phyloP scores from a whole-genome alignment of 306 rosid species.

The Rosa chinensis region DNA sequence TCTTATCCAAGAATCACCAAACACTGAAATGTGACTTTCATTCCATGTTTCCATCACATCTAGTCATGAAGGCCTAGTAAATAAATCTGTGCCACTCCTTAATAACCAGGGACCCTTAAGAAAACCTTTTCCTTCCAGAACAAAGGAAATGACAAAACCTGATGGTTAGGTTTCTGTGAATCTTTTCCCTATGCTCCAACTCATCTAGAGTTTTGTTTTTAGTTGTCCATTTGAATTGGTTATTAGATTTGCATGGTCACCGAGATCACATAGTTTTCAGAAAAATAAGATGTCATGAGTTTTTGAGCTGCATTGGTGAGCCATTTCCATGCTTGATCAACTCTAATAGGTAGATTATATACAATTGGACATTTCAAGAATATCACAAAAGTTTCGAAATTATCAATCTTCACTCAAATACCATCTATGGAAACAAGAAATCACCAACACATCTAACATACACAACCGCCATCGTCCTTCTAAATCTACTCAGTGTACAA shows the following conservation, averaged over 20 bases:
- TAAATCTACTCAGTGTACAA: not conserved
- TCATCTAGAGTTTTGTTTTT: not conserved
- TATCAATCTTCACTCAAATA: not conserved
- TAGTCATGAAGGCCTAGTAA: not conserved
- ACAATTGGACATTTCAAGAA: not conserved
- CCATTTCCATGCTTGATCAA: not conserved
- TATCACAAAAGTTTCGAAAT: not conserved
- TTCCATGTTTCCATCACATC: slow-evolving; percentile 3
- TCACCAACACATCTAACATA: not conserved
- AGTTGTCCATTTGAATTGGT: not conserved
- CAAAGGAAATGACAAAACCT: not conserved
- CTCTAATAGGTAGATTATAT: not conserved
- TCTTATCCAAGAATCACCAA: not conserved
- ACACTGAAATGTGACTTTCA: not conserved
- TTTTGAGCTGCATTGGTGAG: not conserved
- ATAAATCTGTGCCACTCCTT: not conserved
- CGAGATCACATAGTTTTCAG: not conserved
- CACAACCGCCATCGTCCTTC: not conserved
- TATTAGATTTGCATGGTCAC: not conserved
- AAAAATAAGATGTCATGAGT: not conserved
- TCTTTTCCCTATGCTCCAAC: not conserved
- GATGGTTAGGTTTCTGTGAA: not conserved
- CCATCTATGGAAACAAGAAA: not conserved
- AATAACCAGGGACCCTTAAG: not conserved
- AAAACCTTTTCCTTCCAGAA: not conserved